Evolutionary conservation across 495 filamentous ascomycete species (phyloP).

Genomic region (Zalerion maritima): DNA sequence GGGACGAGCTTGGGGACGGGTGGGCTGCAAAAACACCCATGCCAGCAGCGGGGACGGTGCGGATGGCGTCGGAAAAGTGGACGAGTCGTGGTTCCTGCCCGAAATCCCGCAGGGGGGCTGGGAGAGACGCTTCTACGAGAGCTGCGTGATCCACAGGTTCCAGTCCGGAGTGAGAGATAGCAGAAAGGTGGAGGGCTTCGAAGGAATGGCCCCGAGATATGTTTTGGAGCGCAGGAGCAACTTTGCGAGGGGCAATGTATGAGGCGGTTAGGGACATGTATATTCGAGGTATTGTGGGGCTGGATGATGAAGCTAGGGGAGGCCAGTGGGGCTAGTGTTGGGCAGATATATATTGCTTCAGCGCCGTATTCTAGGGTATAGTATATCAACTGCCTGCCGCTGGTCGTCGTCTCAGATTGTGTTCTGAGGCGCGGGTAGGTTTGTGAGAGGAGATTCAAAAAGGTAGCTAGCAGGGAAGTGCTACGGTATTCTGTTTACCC

Average conservation of each 20-base stretch:
- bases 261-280: slow-evolving; percentile 10
- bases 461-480: too few relatives aligned
- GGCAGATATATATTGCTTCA: too few relatives aligned
- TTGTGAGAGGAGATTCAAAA: too few relatives aligned
- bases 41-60: slow-evolving; percentile 32
- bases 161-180: slow-evolving; percentile 3
- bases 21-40: too few relatives aligned
- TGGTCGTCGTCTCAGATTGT: too few relatives aligned
- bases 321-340: too few relatives aligned
- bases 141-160: slow-evolving; percentile 11
- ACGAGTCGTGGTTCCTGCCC: slow-evolving; percentile 6
- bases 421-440: too few relatives aligned
- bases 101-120: slow-evolving; percentile 5
- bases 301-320: too few relatives aligned
- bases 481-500: too few relatives aligned
- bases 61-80: slow-evolving; percentile 29
- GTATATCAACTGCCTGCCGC: too few relatives aligned
- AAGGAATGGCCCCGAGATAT: slow-evolving; percentile 8
- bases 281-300: slow-evolving; percentile 4
- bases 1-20: too few relatives aligned
- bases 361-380: too few relatives aligned
- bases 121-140: slow-evolving; percentile 8
- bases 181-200: slow-evolving; percentile 7
- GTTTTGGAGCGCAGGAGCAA: slow-evolving; percentile 11
- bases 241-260: slow-evolving; percentile 11